Conservation (phyloP, 2,329 filamentous ascomycete genomes). For the Pseudogymnoascus sp. region DNA sequence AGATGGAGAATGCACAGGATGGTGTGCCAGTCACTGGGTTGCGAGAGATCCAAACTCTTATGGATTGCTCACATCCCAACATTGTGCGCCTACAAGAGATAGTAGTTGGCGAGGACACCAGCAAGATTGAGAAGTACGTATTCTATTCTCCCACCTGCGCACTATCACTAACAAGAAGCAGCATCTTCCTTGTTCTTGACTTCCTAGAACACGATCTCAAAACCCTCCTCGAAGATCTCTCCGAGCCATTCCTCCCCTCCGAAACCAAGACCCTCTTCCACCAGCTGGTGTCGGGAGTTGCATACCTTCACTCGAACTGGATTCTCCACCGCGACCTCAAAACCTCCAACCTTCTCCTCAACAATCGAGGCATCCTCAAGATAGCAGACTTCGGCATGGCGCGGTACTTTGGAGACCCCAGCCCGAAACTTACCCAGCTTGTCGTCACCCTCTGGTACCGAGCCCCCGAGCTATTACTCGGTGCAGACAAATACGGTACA, state of each 20-base stretch:
- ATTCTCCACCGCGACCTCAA: conserved; percentile 93
- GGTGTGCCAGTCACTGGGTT: conserved; percentile 81
- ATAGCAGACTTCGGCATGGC: conserved; percentile 99
- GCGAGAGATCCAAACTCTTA: conserved; percentile 86
- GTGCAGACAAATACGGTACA: conserved; percentile 64
- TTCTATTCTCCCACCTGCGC: neutral
- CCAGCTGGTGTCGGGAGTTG: conserved; percentile 72
- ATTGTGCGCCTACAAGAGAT: conserved; percentile 78
- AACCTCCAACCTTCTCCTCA: conserved; percentile 88
- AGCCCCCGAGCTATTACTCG: conserved; percentile 81
- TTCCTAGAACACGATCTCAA: conserved; percentile 97
- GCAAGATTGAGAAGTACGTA: conserved; percentile 46
- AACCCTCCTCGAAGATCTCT: conserved; percentile 86
- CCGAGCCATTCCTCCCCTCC: conserved; percentile 83
- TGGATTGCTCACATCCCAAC: conserved; percentile 72
- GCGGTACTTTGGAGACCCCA: conserved; percentile 74
- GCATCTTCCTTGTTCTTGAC: conserved; percentile 90
- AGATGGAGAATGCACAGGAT: conserved; percentile 72
- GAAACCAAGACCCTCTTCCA: conserved; percentile 86
- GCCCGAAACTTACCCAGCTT: conserved; percentile 74
- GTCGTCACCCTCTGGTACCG: conserved; percentile 98
- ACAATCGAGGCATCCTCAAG: conserved; percentile 90
- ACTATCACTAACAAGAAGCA: conserved; percentile 34
- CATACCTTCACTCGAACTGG: conserved; percentile 82
- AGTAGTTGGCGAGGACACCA: conserved; percentile 61